phyloP scores from a whole-genome alignment of 1,284 basidiomycete species.

The Rhodotorula sp. region DNA sequence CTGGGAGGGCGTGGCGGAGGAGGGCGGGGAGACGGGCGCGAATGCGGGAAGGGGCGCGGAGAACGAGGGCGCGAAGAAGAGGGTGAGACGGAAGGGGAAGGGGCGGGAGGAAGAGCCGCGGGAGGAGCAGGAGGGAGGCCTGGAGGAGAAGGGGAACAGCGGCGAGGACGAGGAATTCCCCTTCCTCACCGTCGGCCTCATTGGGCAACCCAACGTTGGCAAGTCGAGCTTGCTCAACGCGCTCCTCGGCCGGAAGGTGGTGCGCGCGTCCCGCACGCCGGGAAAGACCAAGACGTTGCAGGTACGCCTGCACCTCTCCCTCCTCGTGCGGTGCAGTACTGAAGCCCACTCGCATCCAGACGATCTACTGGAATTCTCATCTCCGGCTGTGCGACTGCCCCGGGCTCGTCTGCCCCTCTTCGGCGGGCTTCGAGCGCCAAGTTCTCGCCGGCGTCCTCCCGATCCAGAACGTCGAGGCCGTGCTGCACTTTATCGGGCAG shows the following conservation, averaged over 20 bases:
- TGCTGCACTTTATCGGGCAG: slow-evolving; percentile 59
- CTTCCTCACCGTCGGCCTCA: slow-evolving; percentile 75
- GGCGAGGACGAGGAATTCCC: slow-evolving; percentile 27
- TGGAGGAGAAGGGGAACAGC: slow-evolving; percentile 25
- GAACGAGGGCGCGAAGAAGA: too few relatives aligned
- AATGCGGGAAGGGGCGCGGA: slow-evolving; percentile 3
- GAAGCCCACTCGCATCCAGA: slow-evolving; percentile 54
- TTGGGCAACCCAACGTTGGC: slow-evolving; percentile 91
- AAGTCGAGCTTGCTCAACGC: slow-evolving; percentile 90
- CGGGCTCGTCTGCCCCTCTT: slow-evolving; percentile 53
- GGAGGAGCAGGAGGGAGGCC: slow-evolving; percentile 6
- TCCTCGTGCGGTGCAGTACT: slow-evolving; percentile 5
- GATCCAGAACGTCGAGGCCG: slow-evolving; percentile 68
- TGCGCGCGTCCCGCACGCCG: slow-evolving; percentile 82
- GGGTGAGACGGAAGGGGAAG: slow-evolving; percentile 45
- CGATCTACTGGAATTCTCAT: slow-evolving; percentile 78
- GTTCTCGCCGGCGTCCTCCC: slow-evolving; percentile 79
- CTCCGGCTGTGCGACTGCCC: slow-evolving; percentile 83
- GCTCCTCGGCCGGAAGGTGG: slow-evolving; percentile 76
- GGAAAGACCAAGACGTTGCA: slow-evolving; percentile 64
- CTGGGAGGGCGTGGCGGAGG: slow-evolving; percentile 61
- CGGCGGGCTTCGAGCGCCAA: slow-evolving; percentile 53
- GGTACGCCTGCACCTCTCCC: slow-evolving; percentile 5
- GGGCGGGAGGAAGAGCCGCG: slow-evolving; percentile 44
- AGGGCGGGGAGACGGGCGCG: slow-evolving; percentile 27